These are phyloP conservation scores for Mycena chlorophos DNA, from an alignment of 768 basidiomycete genomes.

Conservation along the genomic window DNA sequence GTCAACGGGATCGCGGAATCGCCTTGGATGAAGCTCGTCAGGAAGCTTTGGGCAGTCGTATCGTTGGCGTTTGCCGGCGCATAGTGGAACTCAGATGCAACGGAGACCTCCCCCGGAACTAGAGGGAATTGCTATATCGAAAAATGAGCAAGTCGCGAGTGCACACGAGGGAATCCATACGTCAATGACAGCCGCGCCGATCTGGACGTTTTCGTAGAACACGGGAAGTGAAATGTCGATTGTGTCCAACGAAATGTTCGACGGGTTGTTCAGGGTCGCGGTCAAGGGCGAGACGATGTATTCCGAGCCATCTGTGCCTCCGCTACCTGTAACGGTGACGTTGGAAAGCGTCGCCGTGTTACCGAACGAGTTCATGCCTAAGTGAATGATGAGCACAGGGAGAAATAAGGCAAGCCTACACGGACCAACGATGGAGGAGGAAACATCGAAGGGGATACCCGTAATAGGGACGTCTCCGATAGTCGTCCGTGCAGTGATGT, in stretches of 20 bases:
- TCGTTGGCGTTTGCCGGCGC: slow-evolving; percentile 64
- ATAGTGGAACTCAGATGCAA: slow-evolving; percentile 67
- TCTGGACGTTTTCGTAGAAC: slow-evolving; percentile 51
- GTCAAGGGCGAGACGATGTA: slow-evolving; percentile 61
- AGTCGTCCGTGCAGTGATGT: slow-evolving; percentile 59
- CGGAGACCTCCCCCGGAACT: slow-evolving; percentile 54
- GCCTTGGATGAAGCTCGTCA: slow-evolving; percentile 60
- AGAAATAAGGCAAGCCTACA: neutral
- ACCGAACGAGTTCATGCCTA: slow-evolving; percentile 63
- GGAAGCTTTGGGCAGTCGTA: slow-evolving; percentile 61
- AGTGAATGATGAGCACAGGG: neutral
- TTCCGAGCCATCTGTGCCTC: slow-evolving; percentile 58
- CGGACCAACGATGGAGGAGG: slow-evolving; percentile 54
- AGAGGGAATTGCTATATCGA: slow-evolving; percentile 51
- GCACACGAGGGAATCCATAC: slow-evolving; percentile 36
- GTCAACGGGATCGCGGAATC: slow-evolving; percentile 47
- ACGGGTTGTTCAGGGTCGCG: slow-evolving; percentile 62
- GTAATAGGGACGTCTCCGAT: slow-evolving; percentile 69
- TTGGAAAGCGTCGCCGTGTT: slow-evolving; percentile 52
- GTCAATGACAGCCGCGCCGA: slow-evolving; percentile 60
- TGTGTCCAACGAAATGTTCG: slow-evolving; percentile 64
- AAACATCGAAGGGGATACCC: slow-evolving; percentile 62
- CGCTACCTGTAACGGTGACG: slow-evolving; percentile 63
- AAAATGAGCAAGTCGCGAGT: neutral
- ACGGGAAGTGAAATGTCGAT: slow-evolving; percentile 59